Conservation (phyloP, 2,329 filamentous ascomycete species). For the Tolypocladium capitatum region DNA sequence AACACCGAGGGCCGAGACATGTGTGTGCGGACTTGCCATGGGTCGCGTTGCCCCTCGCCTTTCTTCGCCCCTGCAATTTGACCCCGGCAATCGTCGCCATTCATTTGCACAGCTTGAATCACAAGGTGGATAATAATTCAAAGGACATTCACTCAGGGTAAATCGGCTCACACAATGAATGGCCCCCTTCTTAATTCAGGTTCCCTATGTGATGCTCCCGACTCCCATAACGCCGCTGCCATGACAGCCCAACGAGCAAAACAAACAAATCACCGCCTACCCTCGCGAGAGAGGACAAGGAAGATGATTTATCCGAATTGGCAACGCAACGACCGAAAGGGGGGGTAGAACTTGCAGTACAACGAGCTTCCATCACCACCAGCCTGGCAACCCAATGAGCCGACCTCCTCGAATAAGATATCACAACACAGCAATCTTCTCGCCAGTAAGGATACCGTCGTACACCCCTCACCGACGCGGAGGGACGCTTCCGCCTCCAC, state of each 20-base stretch:
- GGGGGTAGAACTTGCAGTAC: neutral
- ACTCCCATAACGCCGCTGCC: slow-evolving; percentile 20
- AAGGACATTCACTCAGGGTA: no score
- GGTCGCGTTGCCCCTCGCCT: neutral
- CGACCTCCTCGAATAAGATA: neutral
- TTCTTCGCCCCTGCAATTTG: neutral
- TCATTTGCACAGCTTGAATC: neutral
- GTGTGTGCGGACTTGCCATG: neutral
- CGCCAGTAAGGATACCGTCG: slow-evolving; percentile 1
- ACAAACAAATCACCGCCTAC: slow-evolving; percentile 3
- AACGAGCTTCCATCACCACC: neutral
- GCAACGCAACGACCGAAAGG: slow-evolving; percentile 6
- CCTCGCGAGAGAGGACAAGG: slow-evolving; percentile 1
- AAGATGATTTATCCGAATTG: slow-evolving; percentile 8
- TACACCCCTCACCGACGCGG: neutral
- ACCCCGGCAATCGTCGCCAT: no score
- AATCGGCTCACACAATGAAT: neutral
- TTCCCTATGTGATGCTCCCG: slow-evolving; percentile 16
- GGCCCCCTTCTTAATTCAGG: slow-evolving; percentile 11
- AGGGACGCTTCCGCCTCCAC: neutral
- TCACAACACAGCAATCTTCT: neutral
- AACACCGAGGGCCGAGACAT: neutral
- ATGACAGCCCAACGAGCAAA: slow-evolving; percentile 10
- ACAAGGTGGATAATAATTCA: neutral
- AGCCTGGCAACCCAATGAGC: neutral